phyloP scores from a whole-genome alignment of 345 rosid genomes.

The Combretum micranthum region DNA sequence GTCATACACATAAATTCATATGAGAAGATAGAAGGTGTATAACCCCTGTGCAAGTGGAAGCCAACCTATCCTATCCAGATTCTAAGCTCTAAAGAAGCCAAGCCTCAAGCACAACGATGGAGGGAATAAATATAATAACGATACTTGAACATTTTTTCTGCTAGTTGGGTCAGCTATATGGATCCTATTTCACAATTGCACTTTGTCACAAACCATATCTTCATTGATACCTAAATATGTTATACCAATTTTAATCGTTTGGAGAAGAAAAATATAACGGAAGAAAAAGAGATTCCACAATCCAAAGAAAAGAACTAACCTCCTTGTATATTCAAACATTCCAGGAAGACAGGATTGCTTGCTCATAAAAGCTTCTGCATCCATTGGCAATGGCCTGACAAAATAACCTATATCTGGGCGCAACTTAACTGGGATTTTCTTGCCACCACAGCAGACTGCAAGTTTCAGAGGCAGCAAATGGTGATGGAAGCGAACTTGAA shows the following conservation, averaged over 20 bases:
- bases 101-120: neutral
- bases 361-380: constrained; percentile 41
- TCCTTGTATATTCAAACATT: constrained; percentile 81
- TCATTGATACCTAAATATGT: too few relatives aligned
- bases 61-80: too few relatives aligned
- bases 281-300: neutral
- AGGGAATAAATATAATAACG: neutral
- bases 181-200: too few relatives aligned
- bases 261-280: neutral
- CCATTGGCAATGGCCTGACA: constrained; percentile 74
- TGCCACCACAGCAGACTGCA: constrained; percentile 41
- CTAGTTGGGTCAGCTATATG: too few relatives aligned
- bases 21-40: neutral
- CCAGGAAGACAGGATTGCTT: constrained; percentile 73
- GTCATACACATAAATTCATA: too few relatives aligned
- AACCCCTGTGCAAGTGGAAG: neutral
- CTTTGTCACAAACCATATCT: too few relatives aligned
- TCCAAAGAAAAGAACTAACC: constrained; percentile 36
- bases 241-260: neutral
- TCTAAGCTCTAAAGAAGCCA: too few relatives aligned
- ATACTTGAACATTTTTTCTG: neutral
- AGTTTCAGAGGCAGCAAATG: constrained; percentile 83
- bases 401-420: constrained; percentile 95
- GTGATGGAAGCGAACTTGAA: constrained; percentile 84
- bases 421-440: constrained; percentile 67